Evolutionary conservation across 805 yeast genomes (phyloP).

Genomic region (Spathaspora sp.): DNA sequence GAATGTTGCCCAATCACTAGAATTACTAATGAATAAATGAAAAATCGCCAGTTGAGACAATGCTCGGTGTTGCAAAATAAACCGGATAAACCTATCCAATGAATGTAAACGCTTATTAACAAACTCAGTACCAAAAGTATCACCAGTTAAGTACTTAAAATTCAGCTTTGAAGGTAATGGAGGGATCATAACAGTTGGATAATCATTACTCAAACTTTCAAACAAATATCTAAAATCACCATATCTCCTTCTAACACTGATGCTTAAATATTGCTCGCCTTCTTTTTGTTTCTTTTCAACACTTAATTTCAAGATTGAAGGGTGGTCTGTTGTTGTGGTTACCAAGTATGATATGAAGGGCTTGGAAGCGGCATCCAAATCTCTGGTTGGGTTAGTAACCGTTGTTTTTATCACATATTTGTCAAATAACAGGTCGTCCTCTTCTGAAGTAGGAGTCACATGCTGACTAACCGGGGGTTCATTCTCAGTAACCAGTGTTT

Average conservation of each 20-base stretch:
- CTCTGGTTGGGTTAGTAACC: slow-evolving; percentile 66
- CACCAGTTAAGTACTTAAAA: slow-evolving; percentile 90
- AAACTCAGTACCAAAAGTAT: slow-evolving; percentile 81
- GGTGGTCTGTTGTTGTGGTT: slow-evolving; percentile 59
- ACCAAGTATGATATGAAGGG: slow-evolving; percentile 74
- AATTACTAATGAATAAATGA: slow-evolving; percentile 64
- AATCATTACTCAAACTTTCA: slow-evolving; percentile 71
- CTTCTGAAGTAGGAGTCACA: not conserved
- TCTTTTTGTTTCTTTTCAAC: slow-evolving; percentile 11
- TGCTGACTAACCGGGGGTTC: not conserved
- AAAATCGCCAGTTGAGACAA: slow-evolving; percentile 68
- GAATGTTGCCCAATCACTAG: slow-evolving; percentile 71
- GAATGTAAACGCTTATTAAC: slow-evolving; percentile 81
- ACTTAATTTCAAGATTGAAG: slow-evolving; percentile 43
- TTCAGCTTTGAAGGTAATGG: slow-evolving; percentile 93
- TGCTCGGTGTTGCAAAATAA: slow-evolving; percentile 71
- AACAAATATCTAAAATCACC: slow-evolving; percentile 81
- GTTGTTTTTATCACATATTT: slow-evolving; percentile 17
- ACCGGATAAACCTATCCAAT: slow-evolving; percentile 66
- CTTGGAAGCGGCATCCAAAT: slow-evolving; percentile 64
- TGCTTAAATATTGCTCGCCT: slow-evolving; percentile 23
- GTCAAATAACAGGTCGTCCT: slow-evolving; percentile 7
- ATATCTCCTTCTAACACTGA: slow-evolving; percentile 70
- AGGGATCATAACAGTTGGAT: slow-evolving; percentile 83
- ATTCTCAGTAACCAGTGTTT: not conserved